Conservation (phyloP, 148 eudicot species). For the Suaeda aralocaspica region DNA sequence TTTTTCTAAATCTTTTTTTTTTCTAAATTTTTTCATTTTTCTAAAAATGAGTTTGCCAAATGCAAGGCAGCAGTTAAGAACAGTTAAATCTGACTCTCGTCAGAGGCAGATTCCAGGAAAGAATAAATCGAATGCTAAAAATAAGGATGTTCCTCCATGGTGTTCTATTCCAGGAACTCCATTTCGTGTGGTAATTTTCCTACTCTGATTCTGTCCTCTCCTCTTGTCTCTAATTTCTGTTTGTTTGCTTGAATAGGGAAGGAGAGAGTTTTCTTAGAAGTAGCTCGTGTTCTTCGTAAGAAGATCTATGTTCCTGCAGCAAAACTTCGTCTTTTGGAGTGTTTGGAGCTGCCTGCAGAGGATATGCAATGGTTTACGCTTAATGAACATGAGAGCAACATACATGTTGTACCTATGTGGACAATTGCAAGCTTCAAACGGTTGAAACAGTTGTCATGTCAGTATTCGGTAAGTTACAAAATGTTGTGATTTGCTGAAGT, state of each 20-base stretch:
- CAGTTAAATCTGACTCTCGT: conserved; percentile 29
- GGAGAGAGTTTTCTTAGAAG: conserved; percentile 84
- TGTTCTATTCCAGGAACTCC: conserved; percentile 81
- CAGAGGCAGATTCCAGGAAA: conserved; percentile 23
- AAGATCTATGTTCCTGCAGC: conserved; percentile 73
- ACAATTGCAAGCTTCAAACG: conserved; percentile 89
- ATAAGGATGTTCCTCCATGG: conserved; percentile 42
- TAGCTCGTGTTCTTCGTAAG: conserved; percentile 68
- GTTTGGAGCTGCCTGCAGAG: conserved; percentile 66
- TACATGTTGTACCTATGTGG: conserved; percentile 98
- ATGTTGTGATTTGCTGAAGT: too few species aligned
- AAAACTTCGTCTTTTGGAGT: conserved; percentile 76
- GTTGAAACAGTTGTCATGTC: conserved; percentile 63
- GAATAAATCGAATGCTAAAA: conserved; percentile 10
- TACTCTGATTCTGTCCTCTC: neutral
- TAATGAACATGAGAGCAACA: conserved; percentile 79
- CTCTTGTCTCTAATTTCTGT: conserved; percentile 7
- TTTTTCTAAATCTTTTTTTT: too few species aligned
- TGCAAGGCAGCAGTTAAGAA: conserved; percentile 29
- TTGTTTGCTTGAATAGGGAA: conserved; percentile 48
- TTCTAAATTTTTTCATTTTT: too few species aligned
- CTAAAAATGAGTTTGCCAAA: conserved; percentile 26
- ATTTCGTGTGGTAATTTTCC: conserved; percentile 74
- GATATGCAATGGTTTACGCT: conserved; percentile 81
- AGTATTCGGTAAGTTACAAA: conserved; percentile 58